Evolutionary conservation across 2,329 filamentous ascomycete species (phyloP), one percentile per base, ranked within the genome.

Genomic region (Aspergillus fumigatiaffinis): DNA sequence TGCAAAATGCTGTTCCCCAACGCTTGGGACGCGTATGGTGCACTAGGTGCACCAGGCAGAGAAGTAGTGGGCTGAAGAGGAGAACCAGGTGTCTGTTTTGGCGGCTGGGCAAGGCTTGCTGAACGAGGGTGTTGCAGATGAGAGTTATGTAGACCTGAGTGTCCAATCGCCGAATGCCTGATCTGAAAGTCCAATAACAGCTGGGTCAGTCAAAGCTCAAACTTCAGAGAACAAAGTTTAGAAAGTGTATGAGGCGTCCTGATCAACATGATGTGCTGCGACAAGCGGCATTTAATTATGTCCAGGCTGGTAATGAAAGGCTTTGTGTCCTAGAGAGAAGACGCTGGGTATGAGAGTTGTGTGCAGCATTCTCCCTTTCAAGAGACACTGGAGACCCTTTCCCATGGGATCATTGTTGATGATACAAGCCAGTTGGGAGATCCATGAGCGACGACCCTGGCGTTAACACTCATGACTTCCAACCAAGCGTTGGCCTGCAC

Each of bases 41-140:
- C 58, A 49, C 68, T 53, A 53, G 74, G 63, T 38, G 66, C 58
- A 49, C 68, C 52, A 53, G 71, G 58, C 55, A 74, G 60, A 60
- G 70, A 64, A 26, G 59, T 55, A 51, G 68, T 84, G 79, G 66
- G 84, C 82, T 67, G 88, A 80, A 63, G 86, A 82, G 78, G 90
- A 85, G 64, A 84, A 77, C 59, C 86, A 85, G 63, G 87, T 48
- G 57, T 59, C 48, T 68, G 71, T 35, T 70, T 73, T 47, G 68
- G 66, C 23, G 66, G 64, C 21, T 70, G 70, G 21, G 63, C 48
- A 58, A 72, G 60, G 56, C 60, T 60, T 54, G 61, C 57, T 58
- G 70, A 59, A 47, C 69, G 67, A 35, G 66, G 66, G 59, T 73
- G 67, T 38, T 71, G 66, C 48, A 68, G 64, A 55, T 71, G 69